Percentiles rank a stretch among this genome's conserved stretches.
phyloP scores from a whole-genome alignment of 192 early-diverging fungal genomes.

The Coemansia interrupta region DNA sequence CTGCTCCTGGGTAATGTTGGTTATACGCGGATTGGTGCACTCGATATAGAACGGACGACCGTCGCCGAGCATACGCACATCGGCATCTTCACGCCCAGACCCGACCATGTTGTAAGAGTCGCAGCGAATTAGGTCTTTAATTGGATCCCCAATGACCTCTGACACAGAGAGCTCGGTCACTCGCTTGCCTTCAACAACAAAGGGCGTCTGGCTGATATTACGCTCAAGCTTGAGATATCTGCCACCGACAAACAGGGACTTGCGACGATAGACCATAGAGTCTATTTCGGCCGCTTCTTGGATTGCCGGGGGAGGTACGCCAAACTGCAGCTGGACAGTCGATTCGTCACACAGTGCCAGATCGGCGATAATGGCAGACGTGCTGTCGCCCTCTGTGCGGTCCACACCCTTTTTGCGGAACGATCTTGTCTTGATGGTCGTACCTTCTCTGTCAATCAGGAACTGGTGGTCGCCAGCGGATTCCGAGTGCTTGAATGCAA shows the following conservation, averaged over 20 bases:
- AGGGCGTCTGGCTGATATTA: slow-evolving; percentile 83
- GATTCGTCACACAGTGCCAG: slow-evolving; percentile 20
- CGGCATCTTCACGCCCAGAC: slow-evolving; percentile 88
- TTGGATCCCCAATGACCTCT: slow-evolving; percentile 63
- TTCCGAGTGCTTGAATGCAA: slow-evolving; percentile 25
- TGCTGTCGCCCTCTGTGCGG: slow-evolving; percentile 14
- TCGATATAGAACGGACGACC: slow-evolving; percentile 93
- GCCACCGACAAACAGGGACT: slow-evolving; percentile 63
- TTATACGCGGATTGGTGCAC: slow-evolving; percentile 71
- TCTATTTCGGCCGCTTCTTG: slow-evolving; percentile 28
- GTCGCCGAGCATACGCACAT: slow-evolving; percentile 90
- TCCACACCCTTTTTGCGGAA: slow-evolving; percentile 23
- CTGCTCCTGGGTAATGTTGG: slow-evolving; percentile 29
- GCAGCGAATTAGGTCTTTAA: slow-evolving; percentile 57
- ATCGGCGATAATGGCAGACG: slow-evolving; percentile 12
- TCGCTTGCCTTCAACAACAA: slow-evolving; percentile 65
- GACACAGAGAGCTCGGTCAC: slow-evolving; percentile 76
- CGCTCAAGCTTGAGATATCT: slow-evolving; percentile 71
- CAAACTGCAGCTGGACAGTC: slow-evolving; percentile 9
- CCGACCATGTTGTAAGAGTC: slow-evolving; percentile 76
- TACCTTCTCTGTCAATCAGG: slow-evolving; percentile 14
- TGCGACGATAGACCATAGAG: slow-evolving; percentile 44
- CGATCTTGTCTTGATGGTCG: slow-evolving; percentile 15
- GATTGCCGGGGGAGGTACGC: slow-evolving; percentile 33
- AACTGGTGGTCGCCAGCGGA: slow-evolving; percentile 29